A percentile compares a stretch with the other conserved stretches of the same genome.
phyloP scores from a whole-genome alignment of 805 yeast genomes.

The Starmerella roubikii region DNA sequence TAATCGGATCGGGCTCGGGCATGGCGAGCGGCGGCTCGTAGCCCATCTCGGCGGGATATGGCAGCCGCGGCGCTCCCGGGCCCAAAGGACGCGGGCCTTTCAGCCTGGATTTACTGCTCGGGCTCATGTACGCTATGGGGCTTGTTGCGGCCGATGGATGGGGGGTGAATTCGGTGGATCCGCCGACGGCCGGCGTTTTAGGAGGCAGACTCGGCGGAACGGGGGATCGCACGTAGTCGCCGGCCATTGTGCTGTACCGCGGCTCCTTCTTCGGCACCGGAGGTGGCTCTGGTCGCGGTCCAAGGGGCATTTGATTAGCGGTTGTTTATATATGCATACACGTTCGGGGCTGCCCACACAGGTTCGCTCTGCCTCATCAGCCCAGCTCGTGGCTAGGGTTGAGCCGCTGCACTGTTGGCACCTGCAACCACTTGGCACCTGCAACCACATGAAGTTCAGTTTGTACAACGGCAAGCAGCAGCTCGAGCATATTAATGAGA shows the following conservation, averaged over 20 bases:
- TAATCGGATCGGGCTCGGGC: constrained; percentile 7
- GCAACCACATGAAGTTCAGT: constrained; percentile 6
- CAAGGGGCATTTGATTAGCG: constrained; percentile 15
- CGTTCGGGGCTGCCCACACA: too few relatives aligned
- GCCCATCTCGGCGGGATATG: background rate
- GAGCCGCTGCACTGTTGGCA: too few relatives aligned
- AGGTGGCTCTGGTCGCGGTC: constrained; percentile 20
- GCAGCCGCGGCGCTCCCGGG: background rate
- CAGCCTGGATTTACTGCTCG: background rate
- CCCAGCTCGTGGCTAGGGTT: too few relatives aligned
- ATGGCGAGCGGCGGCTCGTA: background rate
- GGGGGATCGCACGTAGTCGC: background rate
- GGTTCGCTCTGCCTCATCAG: too few relatives aligned
- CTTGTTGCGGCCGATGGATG: background rate
- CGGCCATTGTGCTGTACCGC: background rate
- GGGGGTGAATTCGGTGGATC: background rate
- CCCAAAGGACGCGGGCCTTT: constrained; percentile 8
- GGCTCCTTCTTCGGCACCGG: constrained; percentile 11
- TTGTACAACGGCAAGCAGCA: constrained; percentile 17
- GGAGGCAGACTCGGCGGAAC: constrained; percentile 4
- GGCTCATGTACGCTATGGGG: constrained; percentile 1
- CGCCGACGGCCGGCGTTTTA: background rate
- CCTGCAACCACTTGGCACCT: too few relatives aligned
- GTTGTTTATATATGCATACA: constrained; percentile 6
- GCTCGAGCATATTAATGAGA: constrained; percentile 17